Evolutionary conservation across 2,329 filamentous ascomycete genomes (phyloP).

Genomic region (Nemania abortiva): DNA sequence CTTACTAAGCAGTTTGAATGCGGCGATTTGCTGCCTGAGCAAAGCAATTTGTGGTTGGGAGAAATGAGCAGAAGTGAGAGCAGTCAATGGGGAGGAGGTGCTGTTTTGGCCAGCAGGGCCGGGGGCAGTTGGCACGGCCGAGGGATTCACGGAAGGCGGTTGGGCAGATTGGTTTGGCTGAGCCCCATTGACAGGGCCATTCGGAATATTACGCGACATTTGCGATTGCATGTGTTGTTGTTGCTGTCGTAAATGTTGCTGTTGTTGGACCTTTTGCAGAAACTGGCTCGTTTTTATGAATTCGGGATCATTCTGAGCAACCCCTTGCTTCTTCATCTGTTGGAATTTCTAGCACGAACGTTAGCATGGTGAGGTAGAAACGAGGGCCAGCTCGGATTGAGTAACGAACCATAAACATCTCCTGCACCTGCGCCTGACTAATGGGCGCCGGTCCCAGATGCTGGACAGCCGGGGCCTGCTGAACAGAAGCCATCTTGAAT

Average conservation of each 20-base stretch:
- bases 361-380: slow-evolving; percentile 21
- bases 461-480: slow-evolving; percentile 76
- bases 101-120: slow-evolving; percentile 48
- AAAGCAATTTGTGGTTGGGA: slow-evolving; percentile 82
- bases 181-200: slow-evolving; percentile 66
- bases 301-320: slow-evolving; percentile 85
- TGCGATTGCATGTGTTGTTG: slow-evolving; percentile 66
- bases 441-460: slow-evolving; percentile 72
- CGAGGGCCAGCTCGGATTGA: not conserved
- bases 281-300: slow-evolving; percentile 85
- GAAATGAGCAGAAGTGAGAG: slow-evolving; percentile 67
- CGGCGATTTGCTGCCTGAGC: slow-evolving; percentile 86
- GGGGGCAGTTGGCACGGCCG: slow-evolving; percentile 55
- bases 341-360: slow-evolving; percentile 78
- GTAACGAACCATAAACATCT: slow-evolving; percentile 70
- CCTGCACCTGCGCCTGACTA: slow-evolving; percentile 82
- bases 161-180: slow-evolving; percentile 54
- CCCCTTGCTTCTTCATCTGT: slow-evolving; percentile 87
- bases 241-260: slow-evolving; percentile 69
- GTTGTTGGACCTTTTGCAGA: slow-evolving; percentile 77
- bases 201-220: slow-evolving; percentile 64
- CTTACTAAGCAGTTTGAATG: slow-evolving; percentile 90
- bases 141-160: slow-evolving; percentile 53
- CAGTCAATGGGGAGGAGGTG: slow-evolving; percentile 52
- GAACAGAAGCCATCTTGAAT: slow-evolving; percentile 81